These are phyloP conservation scores for Solanum paucissectum DNA, from an alignment of 257 asterid genomes.

Conservation along the genomic window DNA sequence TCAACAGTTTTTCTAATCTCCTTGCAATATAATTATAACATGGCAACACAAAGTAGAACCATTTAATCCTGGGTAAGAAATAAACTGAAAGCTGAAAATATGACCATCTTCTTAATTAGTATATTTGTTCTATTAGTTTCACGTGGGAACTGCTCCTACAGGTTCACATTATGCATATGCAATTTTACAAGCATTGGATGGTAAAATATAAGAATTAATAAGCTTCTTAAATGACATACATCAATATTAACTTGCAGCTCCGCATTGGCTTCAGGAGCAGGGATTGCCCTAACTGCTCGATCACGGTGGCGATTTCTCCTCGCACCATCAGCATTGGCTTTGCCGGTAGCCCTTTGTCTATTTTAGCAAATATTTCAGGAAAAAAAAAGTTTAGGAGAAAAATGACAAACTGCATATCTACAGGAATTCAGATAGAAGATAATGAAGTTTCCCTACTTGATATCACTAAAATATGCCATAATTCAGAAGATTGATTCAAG, in stretches of 20 bases:
- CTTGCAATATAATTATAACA: background rate
- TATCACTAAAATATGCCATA: background rate
- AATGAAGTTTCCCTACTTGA: background rate
- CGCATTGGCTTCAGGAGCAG: conserved; percentile 87
- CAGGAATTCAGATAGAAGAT: background rate
- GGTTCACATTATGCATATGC: background rate
- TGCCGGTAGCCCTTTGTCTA: conserved; percentile 64
- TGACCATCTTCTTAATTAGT: background rate
- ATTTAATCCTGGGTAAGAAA: background rate
- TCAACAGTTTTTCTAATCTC: background rate
- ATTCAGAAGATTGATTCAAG: background rate
- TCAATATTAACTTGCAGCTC: conserved; percentile 78
- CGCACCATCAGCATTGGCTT: conserved; percentile 40
- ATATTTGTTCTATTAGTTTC: background rate
- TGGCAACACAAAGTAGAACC: background rate
- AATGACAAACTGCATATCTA: background rate
- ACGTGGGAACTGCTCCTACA: background rate
- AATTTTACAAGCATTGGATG: background rate
- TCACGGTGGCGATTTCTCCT: conserved; percentile 65
- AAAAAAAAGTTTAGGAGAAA: background rate
- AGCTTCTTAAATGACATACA: conserved; percentile 27
- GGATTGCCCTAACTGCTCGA: conserved; percentile 42
- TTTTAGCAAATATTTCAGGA: conserved; percentile 4
- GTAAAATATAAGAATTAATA: background rate
- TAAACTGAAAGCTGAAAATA: background rate